phyloP scores from a whole-genome alignment of 2,329 filamentous ascomycete genomes.

The Diaporthe citriasiana region DNA sequence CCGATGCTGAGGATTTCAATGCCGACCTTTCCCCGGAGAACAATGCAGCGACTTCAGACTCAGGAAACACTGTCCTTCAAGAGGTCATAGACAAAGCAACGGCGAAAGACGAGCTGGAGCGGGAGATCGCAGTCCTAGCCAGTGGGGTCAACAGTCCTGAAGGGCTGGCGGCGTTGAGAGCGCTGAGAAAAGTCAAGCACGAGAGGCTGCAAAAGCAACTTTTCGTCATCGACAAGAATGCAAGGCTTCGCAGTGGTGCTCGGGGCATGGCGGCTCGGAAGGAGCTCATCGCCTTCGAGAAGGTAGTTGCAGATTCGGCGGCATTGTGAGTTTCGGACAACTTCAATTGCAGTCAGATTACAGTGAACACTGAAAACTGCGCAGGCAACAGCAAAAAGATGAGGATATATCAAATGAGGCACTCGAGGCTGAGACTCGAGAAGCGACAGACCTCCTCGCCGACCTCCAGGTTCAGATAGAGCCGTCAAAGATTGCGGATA shows the following conservation, averaged over 20 bases:
- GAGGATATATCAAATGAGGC: slow-evolving; percentile 68
- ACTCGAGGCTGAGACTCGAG: slow-evolving; percentile 76
- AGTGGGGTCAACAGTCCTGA: slow-evolving; percentile 72
- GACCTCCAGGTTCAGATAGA: slow-evolving; percentile 79
- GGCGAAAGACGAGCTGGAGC: slow-evolving; percentile 68
- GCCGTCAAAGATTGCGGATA: slow-evolving; percentile 71
- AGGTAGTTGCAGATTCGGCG: slow-evolving; percentile 71
- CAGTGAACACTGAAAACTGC: slow-evolving; percentile 27
- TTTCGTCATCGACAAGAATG: slow-evolving; percentile 80
- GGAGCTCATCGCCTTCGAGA: slow-evolving; percentile 77
- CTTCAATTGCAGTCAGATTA: neutral
- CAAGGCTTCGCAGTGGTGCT: slow-evolving; percentile 79
- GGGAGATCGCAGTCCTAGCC: slow-evolving; percentile 72
- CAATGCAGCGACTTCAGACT: slow-evolving; percentile 1
- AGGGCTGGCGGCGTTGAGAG: slow-evolving; percentile 69
- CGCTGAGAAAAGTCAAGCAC: slow-evolving; percentile 73
- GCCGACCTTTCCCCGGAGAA: slow-evolving; percentile 48
- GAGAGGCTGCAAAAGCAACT: slow-evolving; percentile 73
- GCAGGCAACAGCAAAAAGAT: slow-evolving; percentile 64
- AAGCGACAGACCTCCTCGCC: slow-evolving; percentile 77
- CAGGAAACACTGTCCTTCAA: slow-evolving; percentile 68
- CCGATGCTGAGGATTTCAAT: slow-evolving; percentile 56
- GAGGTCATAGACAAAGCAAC: slow-evolving; percentile 76
- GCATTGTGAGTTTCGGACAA: slow-evolving; percentile 57
- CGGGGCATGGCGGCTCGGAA: slow-evolving; percentile 84